Conservation (phyloP, 768 basidiomycete species). For the Mycena sanguinolenta region DNA sequence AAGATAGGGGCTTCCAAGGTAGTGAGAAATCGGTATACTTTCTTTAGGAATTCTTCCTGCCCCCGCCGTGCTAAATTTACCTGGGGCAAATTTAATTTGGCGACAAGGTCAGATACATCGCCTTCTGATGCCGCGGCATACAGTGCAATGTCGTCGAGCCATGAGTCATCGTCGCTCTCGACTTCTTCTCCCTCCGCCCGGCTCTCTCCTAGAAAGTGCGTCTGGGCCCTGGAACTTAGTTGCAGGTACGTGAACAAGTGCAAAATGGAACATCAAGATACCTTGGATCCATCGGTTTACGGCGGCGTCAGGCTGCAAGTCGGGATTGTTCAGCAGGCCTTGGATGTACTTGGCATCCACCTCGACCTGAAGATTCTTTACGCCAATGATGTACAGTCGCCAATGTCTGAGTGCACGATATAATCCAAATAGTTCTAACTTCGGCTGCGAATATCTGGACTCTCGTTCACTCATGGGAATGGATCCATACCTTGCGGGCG, state of each 20-base stretch:
- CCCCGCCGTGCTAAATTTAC: no score
- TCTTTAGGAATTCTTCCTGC: no score
- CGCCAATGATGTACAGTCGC: neutral
- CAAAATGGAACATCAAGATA: neutral
- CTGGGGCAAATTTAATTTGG: no score
- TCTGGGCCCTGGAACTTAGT: neutral
- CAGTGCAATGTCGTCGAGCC: neutral
- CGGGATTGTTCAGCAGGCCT: neutral
- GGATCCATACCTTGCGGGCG: conserved; percentile 47
- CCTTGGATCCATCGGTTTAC: no score
- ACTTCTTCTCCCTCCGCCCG: neutral
- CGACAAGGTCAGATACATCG: no score
- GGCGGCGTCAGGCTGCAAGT: neutral
- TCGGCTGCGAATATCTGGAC: conserved; percentile 7
- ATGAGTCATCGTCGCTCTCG: neutral
- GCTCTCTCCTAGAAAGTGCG: neutral
- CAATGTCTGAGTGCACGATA: neutral
- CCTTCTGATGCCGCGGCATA: no score
- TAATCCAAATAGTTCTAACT: conserved; percentile 35
- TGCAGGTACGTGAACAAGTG: neutral
- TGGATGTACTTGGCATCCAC: neutral
- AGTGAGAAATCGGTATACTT: no score
- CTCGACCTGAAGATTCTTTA: neutral
- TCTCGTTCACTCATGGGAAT: conserved; percentile 49
- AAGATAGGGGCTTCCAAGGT: no score